Evolutionary conservation across 306 rosid genomes (phyloP), one percentile per base, ranked within the genome.

Genomic region (Fagus sylvatica): DNA sequence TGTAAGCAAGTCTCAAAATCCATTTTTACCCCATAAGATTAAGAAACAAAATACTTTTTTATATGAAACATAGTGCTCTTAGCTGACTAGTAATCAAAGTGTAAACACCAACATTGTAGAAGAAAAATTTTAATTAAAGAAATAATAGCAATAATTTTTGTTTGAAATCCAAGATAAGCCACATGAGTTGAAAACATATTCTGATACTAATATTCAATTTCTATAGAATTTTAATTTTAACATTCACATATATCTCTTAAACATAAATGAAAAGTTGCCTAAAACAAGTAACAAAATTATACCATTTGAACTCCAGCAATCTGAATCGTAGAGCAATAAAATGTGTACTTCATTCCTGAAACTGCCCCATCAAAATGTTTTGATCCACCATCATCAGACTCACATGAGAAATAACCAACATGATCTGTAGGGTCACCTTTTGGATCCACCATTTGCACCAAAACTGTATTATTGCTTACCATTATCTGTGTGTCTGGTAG

Each of bases 231-330:
- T 46, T 46, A 12, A 46, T 10, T 46, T 46, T 46, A 46, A 46
- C 9, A 46, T 46, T 46, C 51, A 10, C 15, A 46, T 46, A 46
- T 8, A 46, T 46, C 51, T 46, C 51, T 10, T 46, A 46, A 46
- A 46, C 15, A 46, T 10, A 46, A 46, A 22, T 22, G 7, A 30
- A 30, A 60, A 30, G 11, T 60, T 5, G 32, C 37, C 4, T 4
- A 2, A 30, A 60, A 10, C 10, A 32, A 60, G 32, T 5, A 19
- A 9, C 6, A 42, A 30, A 74, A 46, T 15, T 76, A 19, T 76
- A 80, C 82, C 73, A 54, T 75, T 33, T 39, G 62, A 9, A 84
- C 69, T 28, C 84, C 81, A 8, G 49, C 15, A 13, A 84, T 65
- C 15, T 79, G 46, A 4, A 80, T 15, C 2, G 73, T 22, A 49